Base-by-base conservation (phyloP, 306 rosid species). In the Purshia tridentata region DNA sequence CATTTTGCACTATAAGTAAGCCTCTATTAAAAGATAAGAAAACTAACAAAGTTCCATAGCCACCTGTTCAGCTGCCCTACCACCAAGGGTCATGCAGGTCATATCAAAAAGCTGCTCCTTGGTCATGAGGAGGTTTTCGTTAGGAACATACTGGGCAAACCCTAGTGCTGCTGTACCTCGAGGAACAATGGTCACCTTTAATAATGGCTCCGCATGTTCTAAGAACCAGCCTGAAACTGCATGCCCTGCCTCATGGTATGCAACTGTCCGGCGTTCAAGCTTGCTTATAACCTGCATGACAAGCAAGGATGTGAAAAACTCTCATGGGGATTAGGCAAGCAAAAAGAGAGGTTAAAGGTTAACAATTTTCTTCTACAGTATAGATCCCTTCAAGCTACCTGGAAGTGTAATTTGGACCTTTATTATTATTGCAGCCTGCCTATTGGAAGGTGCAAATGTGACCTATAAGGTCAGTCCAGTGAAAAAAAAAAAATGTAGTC, bases 91-190 rank as follows among this genome's bases (percentile, higher is more conserved):
- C 97, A 91, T 85, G 78, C 98, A 94, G 40, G 97, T 91, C 91
- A 88, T 77, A 73, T 94, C 98, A 9, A 94, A 91, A 59, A 94
- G 97, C 78, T 94, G 98, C 71, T 94, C 97, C 86, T 94, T 88
- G 56, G 98, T 91, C 96, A 85, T 85, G 68, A 91, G 95, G 76
- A 94, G 96, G 81, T 94, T 91, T 82, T 94, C 98, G 42, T 78
- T 91, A 3, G 95, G 98, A 77, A 94, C 91, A 76, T 94, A 94
- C 72, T 94, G 98, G 22, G 98, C 96, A 79, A 94, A 94, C 68
- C 98, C 98, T 59, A 94, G 96, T 22, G 97, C 97, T 12, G 97
- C 96, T 3, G 98, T 88, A 65, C 98, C 98, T 8, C 98, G 96
- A 61, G 98, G 98, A 78, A 94, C 96, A 52, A 94, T 94, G 50